Percentiles rank a stretch among this genome's conserved stretches.
Evolutionary conservation across 352 stramenopile genomes (phyloP).

Genomic region (Globisporangium spinosum): DNA sequence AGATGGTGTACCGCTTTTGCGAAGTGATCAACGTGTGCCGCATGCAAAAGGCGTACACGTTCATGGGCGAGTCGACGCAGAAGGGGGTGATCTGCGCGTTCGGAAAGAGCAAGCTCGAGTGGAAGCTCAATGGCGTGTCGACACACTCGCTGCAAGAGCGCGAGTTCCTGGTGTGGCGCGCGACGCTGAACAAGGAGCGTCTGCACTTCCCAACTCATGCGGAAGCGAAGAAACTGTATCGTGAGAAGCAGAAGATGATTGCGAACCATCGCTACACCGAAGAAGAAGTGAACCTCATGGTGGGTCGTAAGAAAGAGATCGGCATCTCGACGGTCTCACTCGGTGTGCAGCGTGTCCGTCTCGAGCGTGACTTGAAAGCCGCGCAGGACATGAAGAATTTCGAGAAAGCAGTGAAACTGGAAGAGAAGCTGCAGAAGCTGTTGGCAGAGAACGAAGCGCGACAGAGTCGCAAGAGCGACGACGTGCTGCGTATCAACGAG

Average conservation of each 20-base stretch:
- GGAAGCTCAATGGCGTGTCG: slow-evolving; percentile 68
- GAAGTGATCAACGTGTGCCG: slow-evolving; percentile 69
- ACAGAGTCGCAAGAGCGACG: slow-evolving; percentile 72
- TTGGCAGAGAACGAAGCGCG: slow-evolving; percentile 64
- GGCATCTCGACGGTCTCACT: slow-evolving; percentile 63
- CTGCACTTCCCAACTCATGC: slow-evolving; percentile 69
- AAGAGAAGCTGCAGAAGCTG: slow-evolving; percentile 60
- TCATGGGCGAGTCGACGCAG: slow-evolving; percentile 66
- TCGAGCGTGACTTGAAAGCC: slow-evolving; percentile 74
- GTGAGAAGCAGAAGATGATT: slow-evolving; percentile 65
- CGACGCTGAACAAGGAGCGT: slow-evolving; percentile 75
- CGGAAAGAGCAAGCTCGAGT: slow-evolving; percentile 74
- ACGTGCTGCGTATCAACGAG: slow-evolving; percentile 81
- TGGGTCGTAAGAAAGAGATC: slow-evolving; percentile 64
- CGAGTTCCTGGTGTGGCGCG: slow-evolving; percentile 80
- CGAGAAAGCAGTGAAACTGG: slow-evolving; percentile 73
- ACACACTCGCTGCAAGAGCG: slow-evolving; percentile 69
- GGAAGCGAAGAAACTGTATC: slow-evolving; percentile 59
- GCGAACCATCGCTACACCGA: slow-evolving; percentile 77
- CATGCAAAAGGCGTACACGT: slow-evolving; percentile 56
- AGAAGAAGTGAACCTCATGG: slow-evolving; percentile 76
- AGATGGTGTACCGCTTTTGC: slow-evolving; percentile 85
- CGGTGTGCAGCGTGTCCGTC: slow-evolving; percentile 69
- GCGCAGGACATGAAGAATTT: slow-evolving; percentile 87
- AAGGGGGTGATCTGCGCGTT: slow-evolving; percentile 74